Base-by-base conservation (phyloP, 2,329 filamentous ascomycete genomes). In the Trichocomaceae sp. region DNA sequence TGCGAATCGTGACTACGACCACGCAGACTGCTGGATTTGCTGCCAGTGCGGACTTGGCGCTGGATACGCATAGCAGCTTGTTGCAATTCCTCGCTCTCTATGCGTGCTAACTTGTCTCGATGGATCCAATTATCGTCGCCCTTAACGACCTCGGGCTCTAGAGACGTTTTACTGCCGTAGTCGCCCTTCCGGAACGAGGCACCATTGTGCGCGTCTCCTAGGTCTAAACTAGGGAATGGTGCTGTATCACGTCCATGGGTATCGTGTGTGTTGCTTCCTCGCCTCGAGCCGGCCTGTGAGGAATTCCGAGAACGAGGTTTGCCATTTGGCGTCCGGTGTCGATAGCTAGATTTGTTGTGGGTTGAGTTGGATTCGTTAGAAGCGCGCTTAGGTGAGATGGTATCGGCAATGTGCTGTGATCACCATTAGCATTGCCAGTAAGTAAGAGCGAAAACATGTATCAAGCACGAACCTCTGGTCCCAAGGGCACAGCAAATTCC, bases 21-120 rank as follows among this genome's bases (percentile, higher is more conserved):
- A 56, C 69, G 69, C 44, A 64, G 66, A 51, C 62, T 66, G 50
- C 62, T 64, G 33, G 72, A 66, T 58, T 66, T 69, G 57, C 64
- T 72, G 44, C 66, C 68, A 12, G 66, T 62, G 49, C 70, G 66
- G 39, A 66, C 65, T 20, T 66, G 71, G 54, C 65, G 69, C 55
- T 68, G 73, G 61, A 67, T 75, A 35, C 72, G 66, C 47, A 76
- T 72, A 19, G 75, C 73, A 9, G 74, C 73, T 59, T 75, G 74
- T 52, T 77, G 75, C 48, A 78, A 61, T 60, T 78, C 76, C 63
- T 77, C 73, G 54, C 74, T 77, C 60, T 78, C 76, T 33, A 78
- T 78, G 52, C 70, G 71, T 20, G 75, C 75, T 55, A 78, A 61
- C 61, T 78, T 78, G 60, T 78, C 76, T 9, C 76, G 69, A 57